A percentile compares a stretch with the other conserved stretches of the same genome.
These are phyloP conservation scores for Rhodotorula babjevae DNA, from an alignment of 768 basidiomycete species.

Conservation along the genomic window DNA sequence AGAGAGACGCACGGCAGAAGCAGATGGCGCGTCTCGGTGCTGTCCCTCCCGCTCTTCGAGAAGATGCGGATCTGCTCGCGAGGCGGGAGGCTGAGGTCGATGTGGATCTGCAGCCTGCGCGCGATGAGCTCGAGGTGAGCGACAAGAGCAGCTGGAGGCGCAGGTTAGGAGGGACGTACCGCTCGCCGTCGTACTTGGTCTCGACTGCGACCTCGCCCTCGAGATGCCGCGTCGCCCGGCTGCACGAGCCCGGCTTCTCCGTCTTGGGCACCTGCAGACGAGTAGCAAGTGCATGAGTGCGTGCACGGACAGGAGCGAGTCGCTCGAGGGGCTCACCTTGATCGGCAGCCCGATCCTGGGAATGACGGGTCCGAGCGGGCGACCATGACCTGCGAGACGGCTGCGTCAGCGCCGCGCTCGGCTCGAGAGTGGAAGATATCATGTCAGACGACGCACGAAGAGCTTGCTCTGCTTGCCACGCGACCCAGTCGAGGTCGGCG, in stretches of 20 bases:
- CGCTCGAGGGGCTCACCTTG: conserved; percentile 51
- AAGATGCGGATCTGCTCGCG: conserved; percentile 64
- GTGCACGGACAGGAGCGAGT: too few relatives aligned
- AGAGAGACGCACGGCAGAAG: conserved; percentile 16
- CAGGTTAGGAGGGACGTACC: conserved; percentile 50
- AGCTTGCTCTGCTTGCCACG: conserved; percentile 46
- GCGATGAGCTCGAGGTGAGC: background rate
- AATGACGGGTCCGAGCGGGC: background rate
- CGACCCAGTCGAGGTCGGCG: conserved; percentile 61
- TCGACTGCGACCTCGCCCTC: conserved; percentile 68
- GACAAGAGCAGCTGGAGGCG: too few relatives aligned
- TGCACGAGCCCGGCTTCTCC: conserved; percentile 63
- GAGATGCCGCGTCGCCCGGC: conserved; percentile 12
- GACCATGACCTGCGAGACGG: background rate
- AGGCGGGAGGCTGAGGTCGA: conserved; percentile 52
- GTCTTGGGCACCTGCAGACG: conserved; percentile 71
- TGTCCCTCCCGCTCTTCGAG: conserved; percentile 81
- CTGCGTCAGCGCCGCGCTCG: too few relatives aligned
- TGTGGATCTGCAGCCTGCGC: conserved; percentile 73
- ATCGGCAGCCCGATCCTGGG: conserved; percentile 62
- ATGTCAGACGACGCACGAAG: conserved; percentile 41
- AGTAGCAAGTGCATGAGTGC: too few relatives aligned
- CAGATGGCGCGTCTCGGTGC: conserved; percentile 62
- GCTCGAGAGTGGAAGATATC: background rate
- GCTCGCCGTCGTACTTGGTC: conserved; percentile 90